These are phyloP conservation scores for Fusarium irregulare DNA, from an alignment of 2,329 filamentous ascomycete genomes.

Conservation along the genomic window DNA sequence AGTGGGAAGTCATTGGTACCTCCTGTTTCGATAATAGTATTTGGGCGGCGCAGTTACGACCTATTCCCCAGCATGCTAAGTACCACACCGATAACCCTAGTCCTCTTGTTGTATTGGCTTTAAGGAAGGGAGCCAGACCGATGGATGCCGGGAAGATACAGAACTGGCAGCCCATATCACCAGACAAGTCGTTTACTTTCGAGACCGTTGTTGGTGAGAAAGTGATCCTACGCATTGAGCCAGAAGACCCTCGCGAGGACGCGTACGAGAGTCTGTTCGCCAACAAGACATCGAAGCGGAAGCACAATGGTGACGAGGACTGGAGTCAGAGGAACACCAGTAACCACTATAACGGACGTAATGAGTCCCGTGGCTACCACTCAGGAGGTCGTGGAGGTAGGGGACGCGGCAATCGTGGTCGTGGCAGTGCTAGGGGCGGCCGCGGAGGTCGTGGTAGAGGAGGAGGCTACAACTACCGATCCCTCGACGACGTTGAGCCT, in stretches of 20 bases:
- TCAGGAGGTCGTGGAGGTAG: constrained; percentile 57
- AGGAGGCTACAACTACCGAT: constrained; percentile 69
- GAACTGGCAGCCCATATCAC: constrained; percentile 81
- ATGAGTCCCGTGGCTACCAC: constrained; percentile 57
- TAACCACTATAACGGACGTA: constrained; percentile 53
- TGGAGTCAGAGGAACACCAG: constrained; percentile 49
- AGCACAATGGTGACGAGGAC: constrained; percentile 63
- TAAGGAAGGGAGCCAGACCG: constrained; percentile 79
- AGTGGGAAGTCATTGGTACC: constrained; percentile 84
- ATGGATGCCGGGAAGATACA: constrained; percentile 84
- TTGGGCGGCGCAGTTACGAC: constrained; percentile 86
- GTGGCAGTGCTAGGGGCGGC: constrained; percentile 55
- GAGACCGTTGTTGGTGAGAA: constrained; percentile 90
- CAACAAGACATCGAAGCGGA: constrained; percentile 70
- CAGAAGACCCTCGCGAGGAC: constrained; percentile 71
- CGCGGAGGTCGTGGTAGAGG: constrained; percentile 59
- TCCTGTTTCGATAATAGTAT: constrained; percentile 81
- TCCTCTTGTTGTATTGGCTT: constrained; percentile 84
- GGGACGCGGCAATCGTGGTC: constrained; percentile 52
- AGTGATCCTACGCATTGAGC: constrained; percentile 82
- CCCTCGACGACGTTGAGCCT: constrained; percentile 72
- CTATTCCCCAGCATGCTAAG: constrained; percentile 73
- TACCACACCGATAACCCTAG: constrained; percentile 83
- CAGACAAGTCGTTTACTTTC: constrained; percentile 78
- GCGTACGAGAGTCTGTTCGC: constrained; percentile 72